A percentile compares a stretch with the other conserved stretches of the same genome.
Evolutionary conservation across 257 asterid genomes (phyloP).

Genomic region (Primulina huaijiensis): DNA sequence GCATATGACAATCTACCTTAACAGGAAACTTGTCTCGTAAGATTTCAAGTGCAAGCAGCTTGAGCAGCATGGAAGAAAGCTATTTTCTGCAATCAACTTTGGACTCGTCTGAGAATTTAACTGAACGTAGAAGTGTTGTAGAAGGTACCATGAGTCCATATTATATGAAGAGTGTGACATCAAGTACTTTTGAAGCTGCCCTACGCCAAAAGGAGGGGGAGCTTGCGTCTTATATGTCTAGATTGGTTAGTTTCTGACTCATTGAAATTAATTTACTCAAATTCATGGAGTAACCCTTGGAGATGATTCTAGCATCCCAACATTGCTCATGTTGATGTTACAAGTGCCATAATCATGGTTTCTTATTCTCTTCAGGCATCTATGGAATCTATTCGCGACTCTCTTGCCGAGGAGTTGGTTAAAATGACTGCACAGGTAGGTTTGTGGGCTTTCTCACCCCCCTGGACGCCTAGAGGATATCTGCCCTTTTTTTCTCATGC

Average conservation of each 20-base stretch:
- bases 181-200: conserved; percentile 83
- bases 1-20: conserved; percentile 30
- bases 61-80: conserved; percentile 97
- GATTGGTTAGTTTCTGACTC: conserved; percentile 57
- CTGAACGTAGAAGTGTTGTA: conserved; percentile 60
- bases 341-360: conserved; percentile 18
- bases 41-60: conserved; percentile 85
- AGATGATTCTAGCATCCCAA: background rate
- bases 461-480: background rate
- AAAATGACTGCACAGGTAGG: conserved; percentile 90
- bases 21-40: conserved; percentile 76
- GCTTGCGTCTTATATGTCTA: conserved; percentile 92
- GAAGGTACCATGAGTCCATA: conserved; percentile 75
- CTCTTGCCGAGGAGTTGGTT: conserved; percentile 97
- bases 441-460: background rate
- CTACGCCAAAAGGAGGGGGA: conserved; percentile 99
- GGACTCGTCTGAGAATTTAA: conserved; percentile 68
- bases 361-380: conserved; percentile 59
- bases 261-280: background rate
- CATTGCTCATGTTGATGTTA: background rate
- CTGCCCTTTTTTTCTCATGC: background rate
- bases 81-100: conserved; percentile 82
- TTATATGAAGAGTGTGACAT: conserved; percentile 76
- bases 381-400: conserved; percentile 94
- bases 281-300: background rate